These are phyloP conservation scores for Ascochyta rabiei DNA, from an alignment of 2,329 filamentous ascomycete genomes.

Conservation along the genomic window DNA sequence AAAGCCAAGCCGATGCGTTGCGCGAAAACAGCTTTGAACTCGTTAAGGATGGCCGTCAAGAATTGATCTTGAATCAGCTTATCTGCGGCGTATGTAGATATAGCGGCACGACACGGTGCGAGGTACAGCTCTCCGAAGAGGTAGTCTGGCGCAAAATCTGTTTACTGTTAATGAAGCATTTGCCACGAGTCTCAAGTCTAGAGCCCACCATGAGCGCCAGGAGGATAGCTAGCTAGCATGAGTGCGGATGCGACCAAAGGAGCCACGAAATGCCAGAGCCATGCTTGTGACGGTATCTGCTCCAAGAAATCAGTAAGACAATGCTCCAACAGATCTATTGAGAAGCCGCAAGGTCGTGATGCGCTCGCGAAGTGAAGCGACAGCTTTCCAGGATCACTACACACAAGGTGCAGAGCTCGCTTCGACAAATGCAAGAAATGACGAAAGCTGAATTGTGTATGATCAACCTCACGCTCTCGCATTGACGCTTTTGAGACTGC, in stretches of 20 bases:
- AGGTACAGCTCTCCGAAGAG: not conserved
- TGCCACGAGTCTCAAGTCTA: too few species aligned
- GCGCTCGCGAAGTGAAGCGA: slow-evolving; percentile 20
- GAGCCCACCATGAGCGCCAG: slow-evolving; percentile 27
- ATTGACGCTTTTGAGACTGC: too few species aligned
- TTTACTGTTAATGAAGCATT: too few species aligned
- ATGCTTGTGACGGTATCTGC: slow-evolving; percentile 28
- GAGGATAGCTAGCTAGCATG: slow-evolving; percentile 31
- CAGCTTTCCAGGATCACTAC: not conserved
- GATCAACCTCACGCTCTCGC: too few species aligned
- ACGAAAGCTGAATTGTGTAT: too few species aligned
- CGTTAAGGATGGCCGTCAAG: not conserved
- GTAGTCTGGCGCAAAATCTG: not conserved
- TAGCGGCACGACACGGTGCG: not conserved
- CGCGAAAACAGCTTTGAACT: not conserved
- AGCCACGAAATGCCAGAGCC: slow-evolving; percentile 26
- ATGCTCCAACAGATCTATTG: slow-evolving; percentile 13
- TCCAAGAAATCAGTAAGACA: slow-evolving; percentile 25
- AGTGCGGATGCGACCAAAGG: slow-evolving; percentile 34
- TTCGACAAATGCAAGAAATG: too few species aligned
- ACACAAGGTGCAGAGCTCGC: too few species aligned
- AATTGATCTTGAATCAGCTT: not conserved
- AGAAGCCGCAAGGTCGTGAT: slow-evolving; percentile 24
- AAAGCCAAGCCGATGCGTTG: not conserved
- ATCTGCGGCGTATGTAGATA: not conserved